phyloP scores from a whole-genome alignment of 139 green algal species.

The Chlamydomonas sphaeroides region DNA sequence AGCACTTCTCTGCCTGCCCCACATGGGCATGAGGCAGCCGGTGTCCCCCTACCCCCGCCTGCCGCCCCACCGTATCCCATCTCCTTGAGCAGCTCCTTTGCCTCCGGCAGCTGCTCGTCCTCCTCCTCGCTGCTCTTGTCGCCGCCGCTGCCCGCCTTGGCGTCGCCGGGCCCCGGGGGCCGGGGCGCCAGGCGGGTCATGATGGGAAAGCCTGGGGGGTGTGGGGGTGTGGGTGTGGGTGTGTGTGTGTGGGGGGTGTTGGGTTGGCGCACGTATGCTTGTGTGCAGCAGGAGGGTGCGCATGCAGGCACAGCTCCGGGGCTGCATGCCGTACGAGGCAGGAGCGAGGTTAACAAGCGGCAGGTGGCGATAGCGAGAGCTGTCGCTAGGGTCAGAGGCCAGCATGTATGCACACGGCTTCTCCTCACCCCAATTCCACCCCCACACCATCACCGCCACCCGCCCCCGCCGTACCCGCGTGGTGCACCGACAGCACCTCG shows the following conservation, averaged over 20 bases:
- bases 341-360: no score
- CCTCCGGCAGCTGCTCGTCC: constrained; percentile 26
- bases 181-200: neutral
- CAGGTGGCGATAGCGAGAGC: no score
- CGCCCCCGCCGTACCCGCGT: neutral
- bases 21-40: no score
- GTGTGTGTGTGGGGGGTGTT: no score
- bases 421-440: neutral
- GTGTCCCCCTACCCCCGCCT: neutral
- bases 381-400: no score
- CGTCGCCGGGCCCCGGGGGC: neutral
- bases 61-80: neutral
- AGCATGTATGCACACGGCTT: neutral
- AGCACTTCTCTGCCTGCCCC: no score
- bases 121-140: constrained; percentile 26
- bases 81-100: constrained; percentile 37
- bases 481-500: constrained; percentile 30
- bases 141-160: neutral
- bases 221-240: no score
- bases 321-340: no score
- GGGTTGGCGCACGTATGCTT: no score
- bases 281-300: no score
- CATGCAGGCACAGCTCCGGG: no score
- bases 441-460: neutral
- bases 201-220: constrained; percentile 14